Base-by-base conservation (phyloP, 1,284 basidiomycete genomes). In the Boletus sp. region DNA sequence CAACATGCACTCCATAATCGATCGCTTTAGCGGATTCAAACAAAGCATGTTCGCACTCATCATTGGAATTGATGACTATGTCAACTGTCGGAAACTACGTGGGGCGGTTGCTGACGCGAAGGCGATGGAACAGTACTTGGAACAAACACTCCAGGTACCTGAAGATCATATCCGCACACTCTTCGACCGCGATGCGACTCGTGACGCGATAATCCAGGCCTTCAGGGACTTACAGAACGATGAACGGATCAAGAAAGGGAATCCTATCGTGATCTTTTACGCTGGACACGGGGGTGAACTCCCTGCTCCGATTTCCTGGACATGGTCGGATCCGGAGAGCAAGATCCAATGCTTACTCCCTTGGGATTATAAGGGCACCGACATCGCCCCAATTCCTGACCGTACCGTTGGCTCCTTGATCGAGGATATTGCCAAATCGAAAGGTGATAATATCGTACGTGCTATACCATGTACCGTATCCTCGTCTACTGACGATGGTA, bases 231-330 rank as follows among this genome's bases (percentile, higher is more conserved):
- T 84, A 22, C 61, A 74, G 45, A 72, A 75, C 55, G 81, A 84
- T 54, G 57, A 69, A 7, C 67, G 65, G n/a, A 80, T 84, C 23
- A 68, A 75, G 35, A 55, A 59, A n/a, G 80, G 75, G 12, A 80
- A 84, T 51, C 75, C 81, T 14, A 77, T 84, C 19, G 50, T 84
- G 46, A 68, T 84, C 41, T 84, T 79, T 57, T 85, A 80, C 54
- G 77, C 82, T 32, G 81, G 80, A 8, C 81, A 84, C 53, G 83
- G 81, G 12, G 76, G 75, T 51, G 69, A 68, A 34, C 59, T 79
- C 27, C 60, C 65, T 7, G 72, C 77, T 23, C 81, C 81, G 12
- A 51, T 55, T 14, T 71, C 67, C 25, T 80, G 79, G 76, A 73
- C 68, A 44, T 19, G 25, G 9, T 65, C 64, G 44, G 60, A 55